These are phyloP conservation scores for Naganishia liquefaciens DNA, from an alignment of 1,284 basidiomycete genomes.

Conservation along the genomic window DNA sequence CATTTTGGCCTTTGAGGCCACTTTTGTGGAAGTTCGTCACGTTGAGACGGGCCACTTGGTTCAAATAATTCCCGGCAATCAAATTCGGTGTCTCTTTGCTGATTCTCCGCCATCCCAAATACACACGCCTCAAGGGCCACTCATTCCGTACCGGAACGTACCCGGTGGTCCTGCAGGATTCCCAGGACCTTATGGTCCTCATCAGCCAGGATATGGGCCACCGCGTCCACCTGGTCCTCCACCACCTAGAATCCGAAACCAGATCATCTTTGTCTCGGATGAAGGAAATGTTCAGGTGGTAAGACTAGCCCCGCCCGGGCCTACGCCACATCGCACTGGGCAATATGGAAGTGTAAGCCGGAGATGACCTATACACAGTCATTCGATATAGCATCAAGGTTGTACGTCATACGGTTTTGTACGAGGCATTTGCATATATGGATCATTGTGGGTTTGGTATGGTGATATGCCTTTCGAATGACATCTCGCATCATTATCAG, in stretches of 20 bases:
- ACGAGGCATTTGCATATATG: slow-evolving; percentile 1
- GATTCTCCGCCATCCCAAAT: slow-evolving; percentile 79
- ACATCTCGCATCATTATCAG: background rate
- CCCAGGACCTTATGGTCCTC: background rate
- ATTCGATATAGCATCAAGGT: background rate
- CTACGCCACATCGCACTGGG: slow-evolving; percentile 19
- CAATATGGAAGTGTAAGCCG: slow-evolving; percentile 15
- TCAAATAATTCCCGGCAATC: slow-evolving; percentile 92
- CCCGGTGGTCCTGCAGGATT: slow-evolving; percentile 10
- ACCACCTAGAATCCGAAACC: slow-evolving; percentile 44
- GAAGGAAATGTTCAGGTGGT: slow-evolving; percentile 54
- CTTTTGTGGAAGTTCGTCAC: slow-evolving; percentile 94
- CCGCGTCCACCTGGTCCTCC: slow-evolving; percentile 39
- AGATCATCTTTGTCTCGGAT: slow-evolving; percentile 52
- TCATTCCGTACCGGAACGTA: slow-evolving; percentile 21
- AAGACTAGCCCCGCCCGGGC: slow-evolving; percentile 39
- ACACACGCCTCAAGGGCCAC: slow-evolving; percentile 43
- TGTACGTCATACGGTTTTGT: slow-evolving; percentile 13
- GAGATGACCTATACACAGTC: background rate
- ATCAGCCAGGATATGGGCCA: slow-evolving; percentile 15
- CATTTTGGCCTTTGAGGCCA: slow-evolving; percentile 93
- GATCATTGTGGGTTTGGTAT: background rate
- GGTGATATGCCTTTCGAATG: background rate
- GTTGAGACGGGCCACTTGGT: slow-evolving; percentile 89
- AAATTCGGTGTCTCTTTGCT: slow-evolving; percentile 85